These are phyloP conservation scores for Penicillium italicum DNA, from an alignment of 2,329 filamentous ascomycete genomes.

Conservation along the genomic window DNA sequence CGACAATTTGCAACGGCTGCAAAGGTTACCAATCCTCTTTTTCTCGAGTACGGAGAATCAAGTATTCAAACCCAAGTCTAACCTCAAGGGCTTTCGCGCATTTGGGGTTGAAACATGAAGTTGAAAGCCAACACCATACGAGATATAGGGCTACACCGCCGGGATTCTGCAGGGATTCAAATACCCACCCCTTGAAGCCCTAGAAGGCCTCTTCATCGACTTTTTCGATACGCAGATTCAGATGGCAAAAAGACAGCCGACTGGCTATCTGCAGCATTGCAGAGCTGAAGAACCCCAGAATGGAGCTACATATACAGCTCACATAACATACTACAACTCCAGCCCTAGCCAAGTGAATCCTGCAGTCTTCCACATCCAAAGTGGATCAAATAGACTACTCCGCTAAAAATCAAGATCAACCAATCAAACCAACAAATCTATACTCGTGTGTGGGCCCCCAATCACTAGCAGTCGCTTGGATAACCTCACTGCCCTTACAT, in stretches of 20 bases:
- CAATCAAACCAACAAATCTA: not conserved
- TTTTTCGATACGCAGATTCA: not conserved
- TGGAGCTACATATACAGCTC: not conserved
- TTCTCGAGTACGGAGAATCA: slow-evolving; percentile 25
- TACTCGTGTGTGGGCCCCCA: slow-evolving; percentile 1
- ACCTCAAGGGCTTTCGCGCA: slow-evolving; percentile 16
- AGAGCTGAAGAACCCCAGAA: not conserved
- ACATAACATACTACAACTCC: not conserved
- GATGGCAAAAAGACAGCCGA: not conserved
- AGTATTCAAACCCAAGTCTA: slow-evolving; percentile 26
- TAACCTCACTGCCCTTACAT: slow-evolving; percentile 2
- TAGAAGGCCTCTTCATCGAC: not conserved
- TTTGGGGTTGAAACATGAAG: not conserved
- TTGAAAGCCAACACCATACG: not conserved
- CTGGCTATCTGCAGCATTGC: not conserved
- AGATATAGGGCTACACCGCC: not conserved
- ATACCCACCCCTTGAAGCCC: not conserved
- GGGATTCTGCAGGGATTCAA: not conserved
- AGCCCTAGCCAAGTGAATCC: not conserved
- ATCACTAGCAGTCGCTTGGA: slow-evolving; percentile 8
- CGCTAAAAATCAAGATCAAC: not conserved
- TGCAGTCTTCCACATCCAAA: not conserved
- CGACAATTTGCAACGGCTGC: slow-evolving; percentile 10
- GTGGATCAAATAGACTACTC: slow-evolving; percentile 7
- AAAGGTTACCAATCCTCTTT: slow-evolving; percentile 26